Evolutionary conservation across 805 yeast genomes (phyloP), one percentile per base, ranked within the genome.

Genomic region (Wickerhamomyces silvicola): DNA sequence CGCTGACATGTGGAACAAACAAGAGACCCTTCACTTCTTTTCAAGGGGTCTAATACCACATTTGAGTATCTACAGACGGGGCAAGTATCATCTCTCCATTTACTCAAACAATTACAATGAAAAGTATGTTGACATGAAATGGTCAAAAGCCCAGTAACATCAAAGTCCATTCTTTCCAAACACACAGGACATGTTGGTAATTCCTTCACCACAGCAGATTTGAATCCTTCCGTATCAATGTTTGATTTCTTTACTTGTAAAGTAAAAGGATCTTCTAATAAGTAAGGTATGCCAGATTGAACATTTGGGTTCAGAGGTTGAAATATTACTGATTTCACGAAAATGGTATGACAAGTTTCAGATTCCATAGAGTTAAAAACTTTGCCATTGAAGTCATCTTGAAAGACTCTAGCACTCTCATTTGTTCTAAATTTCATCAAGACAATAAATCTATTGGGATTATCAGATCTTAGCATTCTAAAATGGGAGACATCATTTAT

Each of bases 111-210:
- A 44, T 74, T 81, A 44, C 95, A 87, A 54, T 87, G 96, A 56
- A 85, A 87, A 0, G 95, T 84, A 52, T 87, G 97, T 52, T 85
- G 95, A 41, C 96, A 88, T 2, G 92, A 87, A 21, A 84, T 87
- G 0, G 96, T 88, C 6, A 86, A 59, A 9, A 87, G 62, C 0
- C 97, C 97, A 0, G 94, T 77, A 4, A 81, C 64, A 15, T 72
- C 73, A 1, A 87, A 66, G 50, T 87, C 97, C 80, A 87, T 78
- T 38, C 94, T 64, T 46, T 87, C 97, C 12, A 87, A 61, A 50
- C 97, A 87, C 0, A 87, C 96, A 0, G 96, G 96, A 50, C 97
- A 87, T 1, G 92, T 82, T 1, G 97, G 95, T 19, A 87, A 63
- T 52, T 87, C 96, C 7, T 68, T 57, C 5, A 60, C 48, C 22